phyloP scores from a whole-genome alignment of 768 basidiomycete species.

The Tylopilus rubrobrunneus region DNA sequence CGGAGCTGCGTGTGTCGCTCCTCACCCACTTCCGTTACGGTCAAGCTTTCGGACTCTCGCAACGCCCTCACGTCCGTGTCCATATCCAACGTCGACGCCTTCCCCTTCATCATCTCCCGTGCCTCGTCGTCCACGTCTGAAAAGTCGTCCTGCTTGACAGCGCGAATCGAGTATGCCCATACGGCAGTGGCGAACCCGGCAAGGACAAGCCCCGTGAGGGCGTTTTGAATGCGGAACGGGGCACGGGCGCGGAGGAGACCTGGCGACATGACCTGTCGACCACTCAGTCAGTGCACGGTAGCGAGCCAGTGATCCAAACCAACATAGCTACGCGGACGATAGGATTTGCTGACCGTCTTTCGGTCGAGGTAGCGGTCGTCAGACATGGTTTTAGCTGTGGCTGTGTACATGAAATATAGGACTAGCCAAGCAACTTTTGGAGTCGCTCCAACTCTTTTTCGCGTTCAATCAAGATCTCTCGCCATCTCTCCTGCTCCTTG shows the following conservation, averaged over 20 bases:
- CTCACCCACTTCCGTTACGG: neutral
- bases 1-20: slow-evolving; percentile 14
- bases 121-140: slow-evolving; percentile 83
- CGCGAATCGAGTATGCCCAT: slow-evolving; percentile 90
- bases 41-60: neutral
- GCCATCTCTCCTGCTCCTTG: slow-evolving; percentile 75
- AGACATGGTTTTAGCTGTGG: slow-evolving; percentile 27
- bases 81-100: neutral
- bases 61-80: neutral
- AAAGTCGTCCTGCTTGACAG: slow-evolving; percentile 92
- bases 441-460: slow-evolving; percentile 78
- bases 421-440: slow-evolving; percentile 42
- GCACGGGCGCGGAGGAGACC: slow-evolving; percentile 84
- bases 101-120: slow-evolving; percentile 42
- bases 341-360: slow-evolving; percentile 34
- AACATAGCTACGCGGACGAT: slow-evolving; percentile 38
- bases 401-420: slow-evolving; percentile 7
- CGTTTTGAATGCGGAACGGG: slow-evolving; percentile 78
- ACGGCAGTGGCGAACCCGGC: slow-evolving; percentile 75
- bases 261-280: slow-evolving; percentile 65
- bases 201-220: slow-evolving; percentile 69
- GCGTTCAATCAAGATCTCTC: slow-evolving; percentile 62
- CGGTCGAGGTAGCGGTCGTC: slow-evolving; percentile 31
- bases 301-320: neutral
- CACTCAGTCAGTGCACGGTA: neutral